Percentiles rank a stretch among this genome's conserved stretches.
These are phyloP conservation scores for Apiosordaria backusii DNA, from an alignment of 495 filamentous ascomycete species.

Conservation along the genomic window DNA sequence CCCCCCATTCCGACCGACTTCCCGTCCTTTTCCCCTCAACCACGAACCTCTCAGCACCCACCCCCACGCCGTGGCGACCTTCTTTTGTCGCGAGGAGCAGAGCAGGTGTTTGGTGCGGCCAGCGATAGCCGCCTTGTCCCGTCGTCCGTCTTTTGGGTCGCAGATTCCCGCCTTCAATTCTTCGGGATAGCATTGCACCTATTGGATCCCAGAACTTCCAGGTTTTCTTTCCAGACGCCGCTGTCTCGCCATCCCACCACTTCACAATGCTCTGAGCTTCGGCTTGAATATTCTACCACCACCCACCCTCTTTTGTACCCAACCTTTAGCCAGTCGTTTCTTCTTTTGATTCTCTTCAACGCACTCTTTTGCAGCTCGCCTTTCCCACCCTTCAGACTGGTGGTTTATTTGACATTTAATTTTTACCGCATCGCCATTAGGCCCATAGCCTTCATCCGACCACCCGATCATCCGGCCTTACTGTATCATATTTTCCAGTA, in stretches of 20 bases:
- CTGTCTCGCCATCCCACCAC: constrained; percentile 6
- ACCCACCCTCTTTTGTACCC: constrained; percentile 13
- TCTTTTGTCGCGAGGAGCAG: background rate
- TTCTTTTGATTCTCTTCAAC: constrained; percentile 6
- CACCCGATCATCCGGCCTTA: background rate
- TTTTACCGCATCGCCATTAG: constrained; percentile 1
- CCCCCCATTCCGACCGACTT: background rate
- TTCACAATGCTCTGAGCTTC: constrained; percentile 14
- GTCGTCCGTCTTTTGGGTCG: constrained; percentile 5
- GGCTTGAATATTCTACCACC: constrained; percentile 11
- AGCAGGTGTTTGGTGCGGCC: constrained; percentile 10
- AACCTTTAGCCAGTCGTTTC: constrained; percentile 1
- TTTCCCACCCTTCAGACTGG: background rate
- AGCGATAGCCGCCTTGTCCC: constrained; percentile 15
- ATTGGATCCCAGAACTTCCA: constrained; percentile 9
- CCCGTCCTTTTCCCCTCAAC: constrained; percentile 5
- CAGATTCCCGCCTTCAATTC: constrained; percentile 12
- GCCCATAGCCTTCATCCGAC: background rate
- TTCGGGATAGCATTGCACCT: constrained; percentile 12
- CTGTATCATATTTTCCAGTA: background rate
- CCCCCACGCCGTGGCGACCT: background rate
- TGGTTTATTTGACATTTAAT: constrained; percentile 16
- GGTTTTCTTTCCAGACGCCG: constrained; percentile 16
- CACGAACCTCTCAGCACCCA: background rate
- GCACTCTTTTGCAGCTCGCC: constrained; percentile 13